Base-by-base conservation (phyloP, 441 rosid genomes). In the Populus hybrid region DNA sequence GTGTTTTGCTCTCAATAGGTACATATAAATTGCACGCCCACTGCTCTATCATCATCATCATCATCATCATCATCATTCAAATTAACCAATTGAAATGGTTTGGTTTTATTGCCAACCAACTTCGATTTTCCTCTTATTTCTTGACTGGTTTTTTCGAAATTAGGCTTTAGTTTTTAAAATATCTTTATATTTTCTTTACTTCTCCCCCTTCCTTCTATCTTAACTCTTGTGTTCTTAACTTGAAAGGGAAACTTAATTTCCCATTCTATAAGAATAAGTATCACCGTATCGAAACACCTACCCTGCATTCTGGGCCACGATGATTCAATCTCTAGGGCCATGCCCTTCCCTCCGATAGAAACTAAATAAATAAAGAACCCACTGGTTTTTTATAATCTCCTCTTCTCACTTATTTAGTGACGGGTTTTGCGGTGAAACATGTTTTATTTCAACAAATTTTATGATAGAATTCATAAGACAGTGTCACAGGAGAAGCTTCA, bases 1-100 rank as follows among this genome's bases (percentile, higher is more conserved):
- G 91, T 84, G 86, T 82, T 90, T 88, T 77, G 90, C 90, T 67
- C 90, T 90, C 68, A 90, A 90, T 59, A 88, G 92, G 93, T 90
- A 80, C 26, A 23, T 61, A 21, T 61, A 11, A 11, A 40, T 40
- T 40, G 12, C 45, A 3, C 45, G 4, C 14, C 50, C 2, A 12
- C 50, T 40, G 50, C 50, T 40, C 50, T 38, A 9, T 9, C 42
- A 38, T 38, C 40, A 36, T 36, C 42, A 40, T 38, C 45, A 38
- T 40, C 45, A 40, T 40, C 50, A n/a, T n/a, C n/a, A n/a, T n/a
- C n/a, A n/a, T n/a, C n/a, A 40, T 10, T 40, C 50, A 40, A 40
- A 40, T 10, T 40, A 40, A 40, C 50, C 4, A 40, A 12, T 3
- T 10, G 12, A 40, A 40, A 40, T 40, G 50, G 14, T 40, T 36